Evolutionary conservation across 2,329 filamentous ascomycete genomes (phyloP).

Genomic region (Amesomyces nigricolor): DNA sequence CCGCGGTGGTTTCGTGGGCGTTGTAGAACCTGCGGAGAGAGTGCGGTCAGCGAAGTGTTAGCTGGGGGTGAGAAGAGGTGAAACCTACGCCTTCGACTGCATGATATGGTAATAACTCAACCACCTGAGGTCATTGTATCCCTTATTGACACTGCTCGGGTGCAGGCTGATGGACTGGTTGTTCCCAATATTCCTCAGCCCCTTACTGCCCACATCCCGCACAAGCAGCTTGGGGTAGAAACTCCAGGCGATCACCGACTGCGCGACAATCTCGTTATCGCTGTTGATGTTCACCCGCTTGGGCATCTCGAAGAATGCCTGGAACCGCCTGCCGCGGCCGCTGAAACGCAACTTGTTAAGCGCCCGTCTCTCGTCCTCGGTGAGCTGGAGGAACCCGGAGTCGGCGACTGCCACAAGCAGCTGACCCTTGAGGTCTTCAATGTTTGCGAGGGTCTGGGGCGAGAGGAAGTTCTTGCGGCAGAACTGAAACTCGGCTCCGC

Average conservation of each 20-base stretch:
- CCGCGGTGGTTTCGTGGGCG: conserved; percentile 79
- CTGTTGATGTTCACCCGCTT: conserved; percentile 68
- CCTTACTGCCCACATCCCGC: conserved; percentile 65
- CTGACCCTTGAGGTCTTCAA: conserved; percentile 93
- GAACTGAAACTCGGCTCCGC: conserved; percentile 75
- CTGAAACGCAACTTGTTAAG: conserved; percentile 64
- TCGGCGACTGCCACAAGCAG: conserved; percentile 80
- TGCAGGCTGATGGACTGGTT: conserved; percentile 87
- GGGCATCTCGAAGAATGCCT: conserved; percentile 74
- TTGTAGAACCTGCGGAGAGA: conserved; percentile 63
- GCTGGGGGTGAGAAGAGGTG: conserved; percentile 17
- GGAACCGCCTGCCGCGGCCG: conserved; percentile 54
- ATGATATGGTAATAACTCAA: conserved; percentile 96
- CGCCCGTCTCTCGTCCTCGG: conserved; percentile 62
- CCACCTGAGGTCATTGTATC: conserved; percentile 63
- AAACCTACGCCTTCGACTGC: conserved; percentile 70
- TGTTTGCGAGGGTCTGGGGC: conserved; percentile 80
- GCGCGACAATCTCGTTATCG: conserved; percentile 70
- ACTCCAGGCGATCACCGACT: conserved; percentile 82
- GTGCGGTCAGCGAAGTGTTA: not conserved
- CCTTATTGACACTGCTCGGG: conserved; percentile 83
- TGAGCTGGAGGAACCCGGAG: conserved; percentile 73
- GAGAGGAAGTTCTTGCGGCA: conserved; percentile 93
- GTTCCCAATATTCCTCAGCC: conserved; percentile 85
- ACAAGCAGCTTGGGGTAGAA: conserved; percentile 93